phyloP scores from a whole-genome alignment of 75 land plant species.

The Sequoia sempervirens region DNA sequence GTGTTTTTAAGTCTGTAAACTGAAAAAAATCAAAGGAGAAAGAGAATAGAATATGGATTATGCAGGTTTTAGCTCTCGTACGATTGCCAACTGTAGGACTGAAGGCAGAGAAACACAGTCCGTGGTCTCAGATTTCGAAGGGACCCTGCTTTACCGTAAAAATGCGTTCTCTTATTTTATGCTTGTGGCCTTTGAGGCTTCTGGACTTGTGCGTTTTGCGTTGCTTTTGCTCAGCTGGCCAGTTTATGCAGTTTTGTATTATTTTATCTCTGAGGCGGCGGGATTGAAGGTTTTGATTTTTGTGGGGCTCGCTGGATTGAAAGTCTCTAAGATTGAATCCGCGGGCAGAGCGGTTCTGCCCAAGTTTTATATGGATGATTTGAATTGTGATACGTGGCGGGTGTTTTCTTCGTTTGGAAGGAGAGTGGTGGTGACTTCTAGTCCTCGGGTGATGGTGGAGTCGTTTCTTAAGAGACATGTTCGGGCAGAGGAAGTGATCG shows the following conservation, averaged over 20 bases:
- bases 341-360: slow-evolving; percentile 88
- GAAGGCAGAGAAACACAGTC: slow-evolving; percentile 12
- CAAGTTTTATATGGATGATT: slow-evolving; percentile 84
- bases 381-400: slow-evolving; percentile 66
- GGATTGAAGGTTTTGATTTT: slow-evolving; percentile 54
- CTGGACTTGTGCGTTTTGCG: slow-evolving; percentile 60
- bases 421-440: slow-evolving; percentile 60
- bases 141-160: slow-evolving; percentile 43
- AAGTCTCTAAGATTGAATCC: slow-evolving; percentile 55
- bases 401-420: slow-evolving; percentile 48
- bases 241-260: slow-evolving; percentile 35
- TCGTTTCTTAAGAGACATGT: slow-evolving; percentile 70
- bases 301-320: slow-evolving; percentile 54
- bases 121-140: slow-evolving; percentile 67
- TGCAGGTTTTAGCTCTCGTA: background rate
- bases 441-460: slow-evolving; percentile 87
- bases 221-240: slow-evolving; percentile 73
- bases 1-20: background rate
- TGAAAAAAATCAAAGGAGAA: background rate
- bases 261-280: slow-evolving; percentile 22
- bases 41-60: background rate
- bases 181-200: slow-evolving; percentile 87
- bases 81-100: background rate
- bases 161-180: slow-evolving; percentile 82
- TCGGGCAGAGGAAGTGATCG: slow-evolving; percentile 74